Percentiles rank a stretch among this genome's conserved stretches.
Conservation (phyloP, 1,139 yeast genomes). For the Wickerhamomyces sp. region DNA sequence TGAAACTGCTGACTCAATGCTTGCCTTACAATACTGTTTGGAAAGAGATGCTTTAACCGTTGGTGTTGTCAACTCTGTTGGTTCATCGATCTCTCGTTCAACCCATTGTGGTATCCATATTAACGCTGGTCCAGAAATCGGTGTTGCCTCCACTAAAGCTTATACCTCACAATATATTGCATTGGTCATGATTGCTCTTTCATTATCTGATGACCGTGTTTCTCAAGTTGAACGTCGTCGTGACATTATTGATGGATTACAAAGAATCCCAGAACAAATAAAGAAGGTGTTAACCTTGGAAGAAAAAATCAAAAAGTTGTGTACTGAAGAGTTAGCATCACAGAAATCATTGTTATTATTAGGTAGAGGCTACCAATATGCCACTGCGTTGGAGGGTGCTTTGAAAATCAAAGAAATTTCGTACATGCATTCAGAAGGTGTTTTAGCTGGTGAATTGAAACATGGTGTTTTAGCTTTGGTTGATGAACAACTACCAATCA, state of each 20-base stretch:
- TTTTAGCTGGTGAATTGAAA: slow-evolving; percentile 96
- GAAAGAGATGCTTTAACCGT: slow-evolving; percentile 97
- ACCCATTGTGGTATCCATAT: slow-evolving; percentile 99
- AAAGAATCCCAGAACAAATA: slow-evolving; percentile 82
- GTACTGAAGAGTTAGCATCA: slow-evolving; percentile 64
- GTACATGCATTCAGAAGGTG: slow-evolving; percentile 99
- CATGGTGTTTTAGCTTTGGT: slow-evolving; percentile 98
- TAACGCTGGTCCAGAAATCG: slow-evolving; percentile 99
- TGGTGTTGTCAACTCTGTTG: slow-evolving; percentile 93
- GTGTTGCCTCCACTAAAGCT: slow-evolving; percentile 99
- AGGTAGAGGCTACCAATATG: slow-evolving; percentile 97
- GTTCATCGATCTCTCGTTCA: slow-evolving; percentile 91
- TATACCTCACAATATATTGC: slow-evolving; percentile 98
- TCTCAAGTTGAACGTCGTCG: slow-evolving; percentile 70
- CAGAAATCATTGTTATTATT: slow-evolving; percentile 85
- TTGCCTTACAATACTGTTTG: slow-evolving; percentile 91
- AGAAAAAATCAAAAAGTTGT: slow-evolving; percentile 67
- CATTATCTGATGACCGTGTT: slow-evolving; percentile 86
- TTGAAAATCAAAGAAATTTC: slow-evolving; percentile 97
- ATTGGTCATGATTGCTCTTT: slow-evolving; percentile 92
- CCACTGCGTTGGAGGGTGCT: slow-evolving; percentile 98
- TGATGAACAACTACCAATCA: slow-evolving; percentile 88
- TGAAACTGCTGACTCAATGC: slow-evolving; percentile 98
- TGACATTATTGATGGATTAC: slow-evolving; percentile 84
- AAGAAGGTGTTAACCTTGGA: slow-evolving; percentile 70